A percentile compares a stretch with the other conserved stretches of the same genome.
Evolutionary conservation across 179 eudicot genomes (phyloP).

Genomic region (Dionaea muscipula): DNA sequence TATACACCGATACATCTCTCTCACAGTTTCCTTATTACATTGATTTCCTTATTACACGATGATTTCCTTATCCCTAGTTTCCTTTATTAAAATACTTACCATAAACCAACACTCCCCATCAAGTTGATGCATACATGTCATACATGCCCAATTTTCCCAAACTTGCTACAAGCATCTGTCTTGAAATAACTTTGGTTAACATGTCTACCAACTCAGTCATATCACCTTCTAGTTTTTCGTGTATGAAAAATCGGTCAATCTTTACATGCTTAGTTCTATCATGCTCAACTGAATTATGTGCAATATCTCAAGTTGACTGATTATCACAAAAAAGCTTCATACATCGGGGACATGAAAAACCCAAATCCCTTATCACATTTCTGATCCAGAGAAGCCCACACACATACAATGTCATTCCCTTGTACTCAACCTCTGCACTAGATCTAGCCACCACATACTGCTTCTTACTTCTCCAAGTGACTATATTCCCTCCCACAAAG

Average conservation of each 20-base stretch:
- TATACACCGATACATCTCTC: too few species aligned
- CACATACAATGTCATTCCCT: too few species aligned
- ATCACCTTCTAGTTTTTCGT: not conserved
- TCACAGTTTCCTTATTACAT: too few species aligned
- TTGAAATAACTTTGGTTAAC: not conserved
- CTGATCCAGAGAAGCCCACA: not conserved
- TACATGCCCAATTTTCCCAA: not conserved
- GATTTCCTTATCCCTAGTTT: too few species aligned
- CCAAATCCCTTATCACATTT: not conserved
- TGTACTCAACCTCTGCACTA: too few species aligned
- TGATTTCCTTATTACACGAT: too few species aligned
- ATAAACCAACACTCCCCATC: not conserved
- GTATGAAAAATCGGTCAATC: not conserved
- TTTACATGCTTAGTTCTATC: not conserved
- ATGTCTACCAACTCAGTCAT: not conserved
- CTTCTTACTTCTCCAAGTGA: too few species aligned
- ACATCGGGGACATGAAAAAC: not conserved
- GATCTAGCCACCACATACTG: too few species aligned
- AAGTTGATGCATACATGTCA: not conserved
- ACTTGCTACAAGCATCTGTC: not conserved
- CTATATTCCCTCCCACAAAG: too few species aligned
- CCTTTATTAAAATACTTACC: too few species aligned
- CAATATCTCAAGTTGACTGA: not conserved
- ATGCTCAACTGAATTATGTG: not conserved
- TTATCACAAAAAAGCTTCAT: not conserved